Conservation (phyloP, 441 rosid genomes). For the Erodium moschatum region DNA sequence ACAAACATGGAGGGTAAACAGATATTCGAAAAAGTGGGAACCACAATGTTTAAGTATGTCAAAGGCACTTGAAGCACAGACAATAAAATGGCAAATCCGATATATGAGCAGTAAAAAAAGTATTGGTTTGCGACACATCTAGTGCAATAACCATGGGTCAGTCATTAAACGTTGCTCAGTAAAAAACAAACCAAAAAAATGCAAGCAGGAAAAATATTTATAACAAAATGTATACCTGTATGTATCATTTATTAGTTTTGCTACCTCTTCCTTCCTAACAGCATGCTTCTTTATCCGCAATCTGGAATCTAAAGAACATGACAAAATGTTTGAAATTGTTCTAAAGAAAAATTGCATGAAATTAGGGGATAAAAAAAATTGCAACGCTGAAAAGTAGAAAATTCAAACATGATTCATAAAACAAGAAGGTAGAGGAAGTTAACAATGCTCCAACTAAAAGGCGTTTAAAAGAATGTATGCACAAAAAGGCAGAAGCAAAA, state of each 20-base stretch:
- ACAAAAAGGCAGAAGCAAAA: neutral
- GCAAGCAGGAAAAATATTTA: neutral
- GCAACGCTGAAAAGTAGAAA: slow-evolving; percentile 1
- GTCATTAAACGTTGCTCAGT: neutral
- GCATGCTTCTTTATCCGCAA: slow-evolving; percentile 59
- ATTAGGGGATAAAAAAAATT: neutral
- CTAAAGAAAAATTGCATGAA: neutral
- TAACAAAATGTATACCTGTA: slow-evolving; percentile 49
- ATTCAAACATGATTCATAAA: neutral
- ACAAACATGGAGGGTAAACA: slow-evolving; percentile 18
- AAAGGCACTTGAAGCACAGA: neutral
- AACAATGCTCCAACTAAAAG: neutral
- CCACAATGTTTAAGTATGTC: neutral
- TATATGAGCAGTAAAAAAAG: too few species aligned
- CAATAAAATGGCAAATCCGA: neutral
- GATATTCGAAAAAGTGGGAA: slow-evolving; percentile 13
- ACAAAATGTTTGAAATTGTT: neutral
- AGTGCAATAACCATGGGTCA: neutral
- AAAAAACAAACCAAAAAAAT: neutral
- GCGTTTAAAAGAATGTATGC: neutral
- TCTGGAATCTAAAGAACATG: slow-evolving; percentile 41
- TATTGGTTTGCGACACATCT: neutral
- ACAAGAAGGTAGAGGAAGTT: neutral
- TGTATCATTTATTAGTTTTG: slow-evolving; percentile 76
- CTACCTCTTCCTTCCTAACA: slow-evolving; percentile 69